These are phyloP conservation scores for Herpetomonas tarakana DNA, from an alignment of 208 protist species.

Conservation along the genomic window DNA sequence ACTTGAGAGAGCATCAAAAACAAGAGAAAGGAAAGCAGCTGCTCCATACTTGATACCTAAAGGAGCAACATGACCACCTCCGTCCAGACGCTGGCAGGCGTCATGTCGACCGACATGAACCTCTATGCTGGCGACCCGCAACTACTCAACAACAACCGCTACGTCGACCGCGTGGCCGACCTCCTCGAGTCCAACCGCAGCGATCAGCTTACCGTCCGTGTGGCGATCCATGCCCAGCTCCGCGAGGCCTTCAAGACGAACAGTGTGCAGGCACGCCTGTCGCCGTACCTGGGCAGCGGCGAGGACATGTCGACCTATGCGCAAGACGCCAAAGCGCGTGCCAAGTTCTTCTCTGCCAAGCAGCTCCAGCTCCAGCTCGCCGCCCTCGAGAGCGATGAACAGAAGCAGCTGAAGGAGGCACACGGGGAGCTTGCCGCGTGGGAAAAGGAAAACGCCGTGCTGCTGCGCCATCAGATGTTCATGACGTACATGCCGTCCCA, in stretches of 20 bases:
- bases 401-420: slow-evolving; percentile 64
- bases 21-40: too few relatives aligned
- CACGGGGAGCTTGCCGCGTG: slow-evolving; percentile 74
- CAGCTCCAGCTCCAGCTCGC: slow-evolving; percentile 65
- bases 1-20: too few relatives aligned
- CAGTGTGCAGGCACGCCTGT: slow-evolving; percentile 47
- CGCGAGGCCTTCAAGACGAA: slow-evolving; percentile 58
- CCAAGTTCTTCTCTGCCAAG: slow-evolving; percentile 75
- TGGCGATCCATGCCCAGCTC: slow-evolving; percentile 81
- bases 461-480: slow-evolving; percentile 83
- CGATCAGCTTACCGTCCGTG: slow-evolving; percentile 63
- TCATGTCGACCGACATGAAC: slow-evolving; percentile 70
- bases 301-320: slow-evolving; percentile 47
- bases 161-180: slow-evolving; percentile 37
- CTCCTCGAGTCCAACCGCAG: slow-evolving; percentile 45
- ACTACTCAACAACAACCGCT: slow-evolving; percentile 38
- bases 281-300: slow-evolving; percentile 48
- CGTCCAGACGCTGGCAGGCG: slow-evolving; percentile 47
- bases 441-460: slow-evolving; percentile 77
- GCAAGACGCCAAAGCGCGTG: slow-evolving; percentile 51
- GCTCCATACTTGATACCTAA: too few relatives aligned
- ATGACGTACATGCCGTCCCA: slow-evolving; percentile 79
- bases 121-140: slow-evolving; percentile 76
- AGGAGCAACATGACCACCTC: slow-evolving; percentile 37
- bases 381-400: slow-evolving; percentile 55